A percentile compares a stretch with the other conserved stretches of the same genome.
Evolutionary conservation across 148 eudicot species (phyloP).

Genomic region (Arctostaphylos glauca): DNA sequence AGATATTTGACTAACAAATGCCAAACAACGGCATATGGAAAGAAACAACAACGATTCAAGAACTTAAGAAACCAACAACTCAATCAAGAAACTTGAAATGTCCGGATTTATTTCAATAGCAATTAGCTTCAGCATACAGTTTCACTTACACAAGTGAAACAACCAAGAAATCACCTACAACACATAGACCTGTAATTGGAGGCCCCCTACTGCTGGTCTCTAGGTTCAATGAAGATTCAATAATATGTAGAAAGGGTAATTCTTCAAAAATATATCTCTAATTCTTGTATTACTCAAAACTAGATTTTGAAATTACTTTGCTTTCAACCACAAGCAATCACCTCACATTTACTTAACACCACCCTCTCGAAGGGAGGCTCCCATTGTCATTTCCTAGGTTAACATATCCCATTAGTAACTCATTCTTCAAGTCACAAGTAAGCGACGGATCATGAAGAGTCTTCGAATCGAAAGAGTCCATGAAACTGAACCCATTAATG

Average conservation of each 20-base stretch:
- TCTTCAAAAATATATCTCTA: background rate
- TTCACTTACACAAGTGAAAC: background rate
- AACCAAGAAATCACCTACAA: background rate
- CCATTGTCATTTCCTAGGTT: conserved; percentile 4
- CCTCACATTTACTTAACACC: background rate
- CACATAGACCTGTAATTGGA: background rate
- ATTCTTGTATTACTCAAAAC: background rate
- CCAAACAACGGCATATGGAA: background rate
- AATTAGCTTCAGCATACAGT: background rate
- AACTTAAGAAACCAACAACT: background rate
- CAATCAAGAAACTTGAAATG: background rate
- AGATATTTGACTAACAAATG: background rate
- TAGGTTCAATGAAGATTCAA: conserved; percentile 4
- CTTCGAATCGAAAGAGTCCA: background rate
- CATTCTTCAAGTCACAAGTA: background rate
- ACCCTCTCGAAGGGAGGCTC: background rate
- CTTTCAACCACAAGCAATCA: background rate
- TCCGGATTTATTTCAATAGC: background rate
- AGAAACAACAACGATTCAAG: background rate
- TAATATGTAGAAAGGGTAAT: background rate
- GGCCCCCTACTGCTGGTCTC: background rate
- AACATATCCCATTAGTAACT: background rate
- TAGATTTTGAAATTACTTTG: conserved; percentile 1
- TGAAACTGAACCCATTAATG: background rate
- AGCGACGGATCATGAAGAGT: background rate